Evolutionary conservation across 2,329 filamentous ascomycete genomes (phyloP), one percentile per base, ranked within the genome.

Genomic region (Neopestalotiopsis clavispora): DNA sequence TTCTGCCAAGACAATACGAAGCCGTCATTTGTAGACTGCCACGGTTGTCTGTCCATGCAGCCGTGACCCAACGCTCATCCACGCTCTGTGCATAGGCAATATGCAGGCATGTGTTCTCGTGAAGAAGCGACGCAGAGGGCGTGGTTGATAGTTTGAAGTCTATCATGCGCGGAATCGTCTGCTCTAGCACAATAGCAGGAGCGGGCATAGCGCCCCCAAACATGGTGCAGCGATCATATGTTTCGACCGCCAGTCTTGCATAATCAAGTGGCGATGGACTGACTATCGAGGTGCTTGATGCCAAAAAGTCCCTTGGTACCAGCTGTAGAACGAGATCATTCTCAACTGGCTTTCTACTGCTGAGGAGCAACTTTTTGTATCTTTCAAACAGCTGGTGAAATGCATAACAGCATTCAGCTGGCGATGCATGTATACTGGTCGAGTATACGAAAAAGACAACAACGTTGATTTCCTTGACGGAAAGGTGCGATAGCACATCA

Each of bases 91-190:
- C 89, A 75, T 97, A 97, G 1, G 91, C 92, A 59, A 97, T 83
- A 77, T 97, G 94, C 38, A 97, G 89, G 75, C 92, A 92, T 0
- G 90, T 92, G 72, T 94, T 94, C 76, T 96, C 93, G 67, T 92
- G 89, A 66, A 96, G 83, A 5, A 95, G 82, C 20, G 94, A 92
- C 20, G 89, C 87, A 0, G 92, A 93, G 2, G 92, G 91, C 14
- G 87, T 89, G 0, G 87, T 80, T 1, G 84, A 86, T 2, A 95
- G 81, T 76, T 93, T 92, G 80, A 97, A 96, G 64, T 93, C 92
- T 66, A 97, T 92, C 34, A 84, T 86, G 32, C 91, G 89, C 12
- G 93, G 92, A 4, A 92, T 82, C 0, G 89, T 83, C 71, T 91
- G 88, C 75, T 94, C 93, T 1, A 97, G 84, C 69, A 92, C 85